Evolutionary conservation across 2,329 filamentous ascomycete species (phyloP).

Genomic region (Botrytis fragariae): DNA sequence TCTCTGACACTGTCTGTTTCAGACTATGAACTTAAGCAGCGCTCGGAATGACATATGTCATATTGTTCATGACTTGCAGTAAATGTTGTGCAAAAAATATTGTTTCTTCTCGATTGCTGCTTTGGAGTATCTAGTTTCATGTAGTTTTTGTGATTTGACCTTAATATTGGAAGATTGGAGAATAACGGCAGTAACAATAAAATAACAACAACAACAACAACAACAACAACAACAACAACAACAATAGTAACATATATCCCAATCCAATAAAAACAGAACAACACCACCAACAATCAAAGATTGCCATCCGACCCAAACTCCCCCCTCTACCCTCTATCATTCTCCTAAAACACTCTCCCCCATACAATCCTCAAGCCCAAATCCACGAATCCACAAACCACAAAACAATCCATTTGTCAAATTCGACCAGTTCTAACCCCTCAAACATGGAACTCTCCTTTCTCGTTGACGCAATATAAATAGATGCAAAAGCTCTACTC

Average conservation of each 20-base stretch:
- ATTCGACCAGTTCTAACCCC: too few relatives aligned
- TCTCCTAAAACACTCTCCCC: not conserved
- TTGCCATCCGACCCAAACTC: too few relatives aligned
- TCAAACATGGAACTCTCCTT: not conserved
- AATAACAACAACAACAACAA: too few relatives aligned
- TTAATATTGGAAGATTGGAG: not conserved
- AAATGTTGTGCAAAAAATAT: fast-evolving
- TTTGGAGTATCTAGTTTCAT: fast-evolving
- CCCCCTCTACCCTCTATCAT: not conserved
- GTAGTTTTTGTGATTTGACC: too few relatives aligned
- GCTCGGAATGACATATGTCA: too few relatives aligned
- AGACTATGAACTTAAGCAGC: too few relatives aligned
- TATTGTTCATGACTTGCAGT: too few relatives aligned
- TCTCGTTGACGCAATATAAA: not conserved
- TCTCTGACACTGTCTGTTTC: too few relatives aligned
- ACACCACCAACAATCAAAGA: not conserved
- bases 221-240: too few relatives aligned
- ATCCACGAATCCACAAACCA: not conserved
- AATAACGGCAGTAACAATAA: not conserved
- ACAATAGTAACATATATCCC: not conserved
- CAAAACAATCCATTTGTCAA: not conserved
- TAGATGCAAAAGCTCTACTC: not conserved
- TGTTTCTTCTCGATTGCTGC: fast-evolving
- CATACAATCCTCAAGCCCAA: not conserved
- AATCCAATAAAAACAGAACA: not conserved